phyloP scores from a whole-genome alignment of 805 yeast species.

The Candida koratica region DNA sequence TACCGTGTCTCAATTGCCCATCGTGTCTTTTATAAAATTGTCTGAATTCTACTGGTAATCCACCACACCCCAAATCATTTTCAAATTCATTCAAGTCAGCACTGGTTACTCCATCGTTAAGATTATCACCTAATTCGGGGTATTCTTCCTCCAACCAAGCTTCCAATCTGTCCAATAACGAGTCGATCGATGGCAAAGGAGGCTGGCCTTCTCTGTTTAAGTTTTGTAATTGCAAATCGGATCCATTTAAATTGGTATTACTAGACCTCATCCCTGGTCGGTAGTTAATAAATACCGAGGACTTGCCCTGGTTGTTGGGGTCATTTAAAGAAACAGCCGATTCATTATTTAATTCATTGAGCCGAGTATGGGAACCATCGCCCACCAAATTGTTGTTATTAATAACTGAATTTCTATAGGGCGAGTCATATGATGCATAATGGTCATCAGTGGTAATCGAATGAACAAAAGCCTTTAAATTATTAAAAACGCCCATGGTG shows the following conservation, averaged over 20 bases:
- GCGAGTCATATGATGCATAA: slow-evolving; percentile 51
- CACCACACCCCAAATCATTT: slow-evolving; percentile 40
- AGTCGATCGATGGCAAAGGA: slow-evolving; percentile 44
- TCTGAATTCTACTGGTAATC: slow-evolving; percentile 42
- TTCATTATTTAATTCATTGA: slow-evolving; percentile 32
- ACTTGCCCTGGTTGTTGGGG: slow-evolving; percentile 15
- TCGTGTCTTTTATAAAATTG: slow-evolving; percentile 44
- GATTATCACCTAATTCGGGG: slow-evolving; percentile 42
- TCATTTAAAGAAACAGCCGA: slow-evolving; percentile 28
- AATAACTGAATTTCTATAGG: slow-evolving; percentile 24
- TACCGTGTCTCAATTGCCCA: slow-evolving; percentile 43
- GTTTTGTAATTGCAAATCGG: slow-evolving; percentile 44
- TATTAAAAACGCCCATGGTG: slow-evolving; percentile 41
- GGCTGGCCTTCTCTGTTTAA: slow-evolving; percentile 46
- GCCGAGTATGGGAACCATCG: slow-evolving; percentile 25
- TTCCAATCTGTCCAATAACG: slow-evolving; percentile 42
- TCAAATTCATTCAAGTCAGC: slow-evolving; percentile 46
- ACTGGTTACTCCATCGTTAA: slow-evolving; percentile 41
- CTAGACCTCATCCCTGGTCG: slow-evolving; percentile 45
- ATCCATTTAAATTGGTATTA: slow-evolving; percentile 30
- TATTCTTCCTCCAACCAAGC: slow-evolving; percentile 43
- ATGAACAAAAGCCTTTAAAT: slow-evolving; percentile 39
- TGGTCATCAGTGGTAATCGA: slow-evolving; percentile 58
- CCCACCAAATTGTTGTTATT: slow-evolving; percentile 11
- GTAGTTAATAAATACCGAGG: slow-evolving; percentile 25